These are phyloP conservation scores for Straminergon stramineum DNA, from an alignment of 225 moss, liverwort and hornwort species.

Conservation along the genomic window DNA sequence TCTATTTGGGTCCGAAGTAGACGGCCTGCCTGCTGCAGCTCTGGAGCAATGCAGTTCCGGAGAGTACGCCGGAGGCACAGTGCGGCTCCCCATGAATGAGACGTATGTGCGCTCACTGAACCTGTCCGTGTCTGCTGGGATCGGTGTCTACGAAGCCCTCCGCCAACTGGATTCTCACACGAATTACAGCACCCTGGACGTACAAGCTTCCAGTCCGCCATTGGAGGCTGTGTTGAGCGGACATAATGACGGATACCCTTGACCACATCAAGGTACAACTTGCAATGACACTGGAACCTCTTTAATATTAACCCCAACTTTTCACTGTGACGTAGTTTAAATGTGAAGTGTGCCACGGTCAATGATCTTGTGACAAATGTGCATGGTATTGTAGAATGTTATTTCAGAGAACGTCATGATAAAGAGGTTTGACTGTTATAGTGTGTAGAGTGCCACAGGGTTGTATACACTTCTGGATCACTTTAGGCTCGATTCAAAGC, in stretches of 20 bases:
- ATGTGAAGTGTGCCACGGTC: background rate
- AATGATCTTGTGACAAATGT: background rate
- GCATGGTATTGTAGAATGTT: background rate
- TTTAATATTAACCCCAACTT: background rate
- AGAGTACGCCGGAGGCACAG: conserved; percentile 68
- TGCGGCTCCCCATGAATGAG: conserved; percentile 90
- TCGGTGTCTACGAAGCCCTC: conserved; percentile 91
- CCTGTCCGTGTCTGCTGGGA: conserved; percentile 85
- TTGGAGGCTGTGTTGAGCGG: conserved; percentile 6
- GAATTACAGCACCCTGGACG: conserved; percentile 36
- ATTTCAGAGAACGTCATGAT: background rate
- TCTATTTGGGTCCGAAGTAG: conserved; percentile 90
- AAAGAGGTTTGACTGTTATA: background rate
- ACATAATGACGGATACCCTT: conserved; percentile 41
- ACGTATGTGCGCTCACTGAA: conserved; percentile 91
- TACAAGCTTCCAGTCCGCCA: background rate
- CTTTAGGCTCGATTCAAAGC: conserved; percentile 11
- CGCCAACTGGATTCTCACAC: conserved; percentile 68
- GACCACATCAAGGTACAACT: background rate
- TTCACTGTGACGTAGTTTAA: background rate
- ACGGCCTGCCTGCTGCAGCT: conserved; percentile 72
- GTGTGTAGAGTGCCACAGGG: background rate
- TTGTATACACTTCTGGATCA: background rate
- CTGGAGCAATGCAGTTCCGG: conserved; percentile 44
- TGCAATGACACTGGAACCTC: background rate